Percentiles rank a stretch among this genome's conserved stretches.
Conservation (phyloP, 2,329 filamentous ascomycete genomes). For the Aulographum hederae region DNA sequence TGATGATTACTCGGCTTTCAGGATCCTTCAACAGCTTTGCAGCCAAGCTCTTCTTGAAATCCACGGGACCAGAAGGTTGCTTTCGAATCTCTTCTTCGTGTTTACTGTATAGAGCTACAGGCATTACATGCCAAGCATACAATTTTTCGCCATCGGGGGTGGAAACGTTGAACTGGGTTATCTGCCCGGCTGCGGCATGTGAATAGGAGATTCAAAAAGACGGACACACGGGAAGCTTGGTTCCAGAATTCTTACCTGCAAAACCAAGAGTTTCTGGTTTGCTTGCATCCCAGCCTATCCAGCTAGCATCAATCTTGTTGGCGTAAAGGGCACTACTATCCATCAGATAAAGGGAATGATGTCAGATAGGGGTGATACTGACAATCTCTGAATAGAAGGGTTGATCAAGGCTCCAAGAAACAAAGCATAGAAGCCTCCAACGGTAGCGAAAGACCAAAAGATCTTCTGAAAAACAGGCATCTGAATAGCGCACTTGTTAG, state of each 20-base stretch:
- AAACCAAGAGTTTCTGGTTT: background rate
- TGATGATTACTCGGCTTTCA: conserved; percentile 35
- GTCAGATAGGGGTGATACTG: conserved; percentile 16
- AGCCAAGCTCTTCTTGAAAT: conserved; percentile 28
- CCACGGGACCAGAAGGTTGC: conserved; percentile 20
- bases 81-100: conserved; percentile 45
- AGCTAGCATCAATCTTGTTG: conserved; percentile 32
- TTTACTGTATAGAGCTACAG: conserved; percentile 54
- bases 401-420: conserved; percentile 48
- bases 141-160: conserved; percentile 61
- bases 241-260: background rate
- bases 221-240: background rate
- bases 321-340: conserved; percentile 75
- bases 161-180: conserved; percentile 63
- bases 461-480: conserved; percentile 10
- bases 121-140: conserved; percentile 83
- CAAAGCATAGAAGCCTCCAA: conserved; percentile 45
- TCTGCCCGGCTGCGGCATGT: conserved; percentile 83
- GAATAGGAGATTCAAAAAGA: conserved; percentile 3
- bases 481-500: too few relatives aligned
- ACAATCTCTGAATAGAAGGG: conserved; percentile 67
- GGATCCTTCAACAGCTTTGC: conserved; percentile 33
- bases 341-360: conserved; percentile 1
- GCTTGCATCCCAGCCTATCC: conserved; percentile 4
- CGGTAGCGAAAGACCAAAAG: conserved; percentile 23